Conservation (phyloP, 257 asterid genomes). For the Solanum corneliomulleri region DNA sequence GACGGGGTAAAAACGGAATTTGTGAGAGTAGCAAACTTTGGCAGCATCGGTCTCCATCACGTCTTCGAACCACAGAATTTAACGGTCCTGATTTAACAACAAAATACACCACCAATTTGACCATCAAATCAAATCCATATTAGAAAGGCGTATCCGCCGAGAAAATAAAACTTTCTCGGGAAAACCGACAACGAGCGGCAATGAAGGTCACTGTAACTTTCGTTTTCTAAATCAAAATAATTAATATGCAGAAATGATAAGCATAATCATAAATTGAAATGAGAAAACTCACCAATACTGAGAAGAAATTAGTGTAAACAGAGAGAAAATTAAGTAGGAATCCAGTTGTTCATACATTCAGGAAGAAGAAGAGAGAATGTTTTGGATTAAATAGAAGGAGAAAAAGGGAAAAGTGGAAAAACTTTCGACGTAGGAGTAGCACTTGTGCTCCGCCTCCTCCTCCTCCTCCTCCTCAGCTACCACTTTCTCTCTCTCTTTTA, state of each 20-base stretch:
- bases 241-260: not conserved
- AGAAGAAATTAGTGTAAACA: not conserved
- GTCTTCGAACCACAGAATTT: not conserved
- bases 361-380: not conserved
- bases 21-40: not conserved
- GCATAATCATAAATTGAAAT: not conserved
- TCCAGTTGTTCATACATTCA: not conserved
- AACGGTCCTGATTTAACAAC: not conserved
- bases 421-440: slow-evolving; percentile 34
- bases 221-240: not conserved
- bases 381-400: not conserved
- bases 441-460: slow-evolving; percentile 4
- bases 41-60: not conserved
- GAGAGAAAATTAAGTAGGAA: not conserved
- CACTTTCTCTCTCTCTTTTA: not conserved
- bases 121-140: not conserved
- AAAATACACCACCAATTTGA: not conserved
- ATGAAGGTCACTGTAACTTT: not conserved
- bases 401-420: not conserved
- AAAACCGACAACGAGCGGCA: not conserved
- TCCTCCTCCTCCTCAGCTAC: not conserved
- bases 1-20: not conserved
- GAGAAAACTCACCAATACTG: not conserved
- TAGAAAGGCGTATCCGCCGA: not conserved
- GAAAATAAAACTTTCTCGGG: not conserved